phyloP scores from a whole-genome alignment of 257 asterid species.

The Solanum sitiens region DNA sequence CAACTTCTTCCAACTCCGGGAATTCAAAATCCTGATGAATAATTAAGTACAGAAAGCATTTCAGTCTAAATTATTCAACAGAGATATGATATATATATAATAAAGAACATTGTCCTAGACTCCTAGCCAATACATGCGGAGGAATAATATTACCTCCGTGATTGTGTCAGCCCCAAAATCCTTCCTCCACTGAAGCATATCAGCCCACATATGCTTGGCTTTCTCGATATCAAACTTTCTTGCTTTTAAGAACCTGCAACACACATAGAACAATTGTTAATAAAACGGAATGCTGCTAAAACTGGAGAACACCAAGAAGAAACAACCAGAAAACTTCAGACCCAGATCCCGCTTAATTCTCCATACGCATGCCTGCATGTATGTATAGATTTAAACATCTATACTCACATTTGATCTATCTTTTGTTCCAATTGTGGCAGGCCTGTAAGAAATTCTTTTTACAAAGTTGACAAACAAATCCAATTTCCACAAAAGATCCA shows the following conservation, averaged over 20 bases:
- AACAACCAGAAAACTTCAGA: not conserved
- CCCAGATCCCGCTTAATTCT: not conserved
- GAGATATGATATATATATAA: not conserved
- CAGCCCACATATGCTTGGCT: conserved; percentile 95
- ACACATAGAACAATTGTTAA: not conserved
- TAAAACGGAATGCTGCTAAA: conserved; percentile 1
- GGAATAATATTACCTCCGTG: conserved; percentile 32
- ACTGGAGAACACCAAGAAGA: conserved; percentile 2
- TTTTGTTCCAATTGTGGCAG: not conserved
- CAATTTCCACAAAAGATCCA: not conserved
- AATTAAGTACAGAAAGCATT: not conserved
- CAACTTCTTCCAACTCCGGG: conserved; percentile 66
- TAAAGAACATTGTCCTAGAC: not conserved
- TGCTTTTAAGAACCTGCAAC: conserved; percentile 82
- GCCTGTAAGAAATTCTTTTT: not conserved
- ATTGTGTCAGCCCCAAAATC: conserved; percentile 86
- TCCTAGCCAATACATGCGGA: not conserved
- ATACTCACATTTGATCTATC: not conserved
- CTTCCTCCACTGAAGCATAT: conserved; percentile 96
- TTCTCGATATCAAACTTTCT: conserved; percentile 80
- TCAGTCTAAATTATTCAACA: not conserved
- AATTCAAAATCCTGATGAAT: conserved; percentile 73
- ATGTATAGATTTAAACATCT: not conserved
- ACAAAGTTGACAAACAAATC: not conserved
- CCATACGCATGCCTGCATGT: not conserved